These are phyloP conservation scores for Globisporangium perplexum DNA, from an alignment of 352 stramenopile genomes.

Conservation along the genomic window DNA sequence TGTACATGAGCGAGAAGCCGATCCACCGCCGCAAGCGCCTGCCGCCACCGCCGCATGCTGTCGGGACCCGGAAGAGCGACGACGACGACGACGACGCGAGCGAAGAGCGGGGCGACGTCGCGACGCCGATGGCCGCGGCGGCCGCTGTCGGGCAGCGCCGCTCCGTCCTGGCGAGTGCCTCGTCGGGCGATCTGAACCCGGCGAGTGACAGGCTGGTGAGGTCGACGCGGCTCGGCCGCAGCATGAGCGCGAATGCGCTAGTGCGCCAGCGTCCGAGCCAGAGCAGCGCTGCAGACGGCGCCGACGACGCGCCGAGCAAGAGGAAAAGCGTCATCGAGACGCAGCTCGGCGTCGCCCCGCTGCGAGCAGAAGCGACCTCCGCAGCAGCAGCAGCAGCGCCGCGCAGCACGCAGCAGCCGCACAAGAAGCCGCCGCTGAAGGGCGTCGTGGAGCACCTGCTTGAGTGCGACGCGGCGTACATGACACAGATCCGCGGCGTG, in stretches of 20 bases:
- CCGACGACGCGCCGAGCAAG: background rate
- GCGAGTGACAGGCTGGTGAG: background rate
- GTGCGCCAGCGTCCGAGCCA: background rate
- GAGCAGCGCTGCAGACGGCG: background rate
- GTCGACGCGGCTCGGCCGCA: conserved; percentile 7
- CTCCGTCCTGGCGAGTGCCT: background rate
- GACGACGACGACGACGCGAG: conserved; percentile 7
- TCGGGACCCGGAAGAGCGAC: conserved; percentile 6
- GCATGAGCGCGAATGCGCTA: conserved; percentile 5
- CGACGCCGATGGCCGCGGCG: background rate
- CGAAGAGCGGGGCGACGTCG: background rate
- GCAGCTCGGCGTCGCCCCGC: background rate
- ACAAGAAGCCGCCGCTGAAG: conserved; percentile 25
- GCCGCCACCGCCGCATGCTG: conserved; percentile 8
- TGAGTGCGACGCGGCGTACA: conserved; percentile 57
- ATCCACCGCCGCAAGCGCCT: conserved; percentile 35
- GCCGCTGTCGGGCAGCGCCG: background rate
- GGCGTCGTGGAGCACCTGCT: conserved; percentile 58
- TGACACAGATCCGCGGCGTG: conserved; percentile 47
- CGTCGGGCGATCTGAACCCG: background rate
- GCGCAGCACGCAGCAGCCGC: background rate
- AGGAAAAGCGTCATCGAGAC: conserved; percentile 6
- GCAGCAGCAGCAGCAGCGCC: background rate
- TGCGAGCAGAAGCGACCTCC: background rate
- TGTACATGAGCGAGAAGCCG: conserved; percentile 51